Base-by-base conservation (phyloP, 2,329 filamentous ascomycete genomes). In the Oidium heveae region DNA sequence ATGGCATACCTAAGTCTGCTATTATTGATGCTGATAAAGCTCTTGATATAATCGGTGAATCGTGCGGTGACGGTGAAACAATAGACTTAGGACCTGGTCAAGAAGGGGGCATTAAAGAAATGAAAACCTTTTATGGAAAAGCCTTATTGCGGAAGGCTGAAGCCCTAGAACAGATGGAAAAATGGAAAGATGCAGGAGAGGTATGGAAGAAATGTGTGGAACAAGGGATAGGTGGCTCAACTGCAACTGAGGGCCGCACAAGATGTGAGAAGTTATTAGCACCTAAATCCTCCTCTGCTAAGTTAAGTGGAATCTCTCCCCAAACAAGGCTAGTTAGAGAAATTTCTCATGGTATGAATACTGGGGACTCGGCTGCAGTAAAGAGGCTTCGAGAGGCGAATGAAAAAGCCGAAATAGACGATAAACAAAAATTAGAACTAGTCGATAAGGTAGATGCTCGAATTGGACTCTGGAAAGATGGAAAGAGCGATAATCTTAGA, bases 91-190 rank as follows among this genome's bases (percentile, higher is more conserved):
- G 74, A 55, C 69, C 69, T 8, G 72, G 72, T n/a, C 69, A 71
- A n/a, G 69, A 69, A 43, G 74, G 79, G 36, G 74, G 81, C 55
- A 70, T 71, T 20, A 91, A 93, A 60, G 82, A 89, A 51, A 94
- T 98, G 85, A 83, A 79, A 58, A 88, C 94, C 18, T 84, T 94
- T 58, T 96, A 84, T 64, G 88, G 86, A 54, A 98, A 96, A 67
- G 89, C 89, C 0, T 70, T 96, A 33, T 89, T 85, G 69, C 82
- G 91, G 54, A 96, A 96, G 70, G 91, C 91, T 0, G 91, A 98
- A 68, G 91, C 87, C 1, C 73, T 96, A 8, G 91, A 98, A 67
- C 84, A 94, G 64, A 82, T 98, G 73, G 91, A 98, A 69, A 86
- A 83, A 65, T 98, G 89, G 89, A 69, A 71, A 2, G 89, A 96